A percentile compares a stretch with the other conserved stretches of the same genome.
These are phyloP conservation scores for Aspergillus sp. DNA, from an alignment of 2,329 filamentous ascomycete genomes.

Conservation along the genomic window DNA sequence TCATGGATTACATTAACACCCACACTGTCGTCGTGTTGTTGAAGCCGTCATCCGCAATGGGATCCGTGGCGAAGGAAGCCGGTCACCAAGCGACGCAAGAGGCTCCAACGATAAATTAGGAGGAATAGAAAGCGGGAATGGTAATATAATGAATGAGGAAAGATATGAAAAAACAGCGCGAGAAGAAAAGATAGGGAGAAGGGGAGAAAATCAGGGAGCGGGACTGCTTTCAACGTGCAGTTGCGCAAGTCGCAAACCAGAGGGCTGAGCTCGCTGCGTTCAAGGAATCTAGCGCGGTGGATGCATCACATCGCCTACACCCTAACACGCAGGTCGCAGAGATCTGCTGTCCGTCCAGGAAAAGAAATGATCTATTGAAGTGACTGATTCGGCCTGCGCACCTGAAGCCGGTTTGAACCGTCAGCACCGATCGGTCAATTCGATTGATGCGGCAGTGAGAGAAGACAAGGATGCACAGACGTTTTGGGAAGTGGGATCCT, in stretches of 20 bases:
- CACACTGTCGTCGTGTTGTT: not conserved
- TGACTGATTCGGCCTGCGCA: constrained; percentile 13
- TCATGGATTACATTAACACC: not conserved
- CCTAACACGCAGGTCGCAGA: constrained; percentile 25
- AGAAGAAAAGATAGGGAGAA: not conserved
- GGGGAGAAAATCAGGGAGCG: constrained; percentile 10
- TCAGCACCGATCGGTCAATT: constrained; percentile 15
- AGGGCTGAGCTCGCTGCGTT: constrained; percentile 15
- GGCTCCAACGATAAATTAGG: not conserved
- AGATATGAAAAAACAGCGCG: not conserved
- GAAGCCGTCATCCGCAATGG: not conserved
- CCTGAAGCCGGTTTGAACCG: constrained; percentile 6
- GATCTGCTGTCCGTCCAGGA: constrained; percentile 14
- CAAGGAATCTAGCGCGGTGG: constrained; percentile 23
- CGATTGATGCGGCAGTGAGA: constrained; percentile 9
- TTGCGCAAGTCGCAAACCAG: constrained; percentile 15
- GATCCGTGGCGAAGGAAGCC: not conserved
- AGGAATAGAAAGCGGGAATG: not conserved
- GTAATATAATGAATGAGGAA: not conserved
- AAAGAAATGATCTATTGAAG: constrained; percentile 12
- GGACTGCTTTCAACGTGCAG: constrained; percentile 22
- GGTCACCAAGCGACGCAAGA: not conserved
- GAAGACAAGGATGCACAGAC: constrained; percentile 14
- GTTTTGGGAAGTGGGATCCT: constrained; percentile 15
- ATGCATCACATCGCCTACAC: constrained; percentile 33